Evolutionary conservation across 768 basidiomycete species (phyloP).

Genomic region (Pilatotrama ljubarskyi): DNA sequence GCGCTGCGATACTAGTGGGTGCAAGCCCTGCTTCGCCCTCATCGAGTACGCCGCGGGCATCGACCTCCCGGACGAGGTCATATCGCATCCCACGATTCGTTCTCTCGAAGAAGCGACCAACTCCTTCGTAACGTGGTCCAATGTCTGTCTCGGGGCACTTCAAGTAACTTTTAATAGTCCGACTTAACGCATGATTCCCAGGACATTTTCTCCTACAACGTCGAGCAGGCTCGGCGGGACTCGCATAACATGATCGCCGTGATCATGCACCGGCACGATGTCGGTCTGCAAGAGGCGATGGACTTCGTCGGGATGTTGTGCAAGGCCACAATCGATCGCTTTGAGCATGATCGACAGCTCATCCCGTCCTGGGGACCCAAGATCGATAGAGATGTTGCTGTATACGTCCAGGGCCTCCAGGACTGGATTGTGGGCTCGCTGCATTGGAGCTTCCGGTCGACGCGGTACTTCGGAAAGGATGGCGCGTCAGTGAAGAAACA

Average conservation of each 20-base stretch:
- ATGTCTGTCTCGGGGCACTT: slow-evolving; percentile 24
- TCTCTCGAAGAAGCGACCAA: slow-evolving; percentile 48
- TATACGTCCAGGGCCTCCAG: slow-evolving; percentile 63
- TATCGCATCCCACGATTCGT: slow-evolving; percentile 46
- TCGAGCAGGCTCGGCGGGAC: slow-evolving; percentile 66
- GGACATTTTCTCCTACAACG: slow-evolving; percentile 78
- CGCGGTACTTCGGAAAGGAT: slow-evolving; percentile 65
- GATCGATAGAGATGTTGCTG: slow-evolving; percentile 55
- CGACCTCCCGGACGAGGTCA: slow-evolving; percentile 53
- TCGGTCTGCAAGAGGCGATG: slow-evolving; percentile 60
- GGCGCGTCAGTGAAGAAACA: slow-evolving; percentile 56
- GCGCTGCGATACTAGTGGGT: slow-evolving; percentile 54
- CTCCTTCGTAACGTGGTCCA: slow-evolving; percentile 48
- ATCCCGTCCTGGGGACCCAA: slow-evolving; percentile 66
- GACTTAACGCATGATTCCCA: slow-evolving; percentile 25
- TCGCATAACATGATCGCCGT: slow-evolving; percentile 73
- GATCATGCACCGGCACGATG: slow-evolving; percentile 58
- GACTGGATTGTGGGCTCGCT: slow-evolving; percentile 74
- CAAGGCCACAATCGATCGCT: slow-evolving; percentile 52
- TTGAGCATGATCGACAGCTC: slow-evolving; percentile 41
- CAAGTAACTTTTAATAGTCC: not conserved
- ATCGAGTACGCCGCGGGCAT: slow-evolving; percentile 55
- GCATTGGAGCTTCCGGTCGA: slow-evolving; percentile 72
- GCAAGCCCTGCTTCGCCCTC: slow-evolving; percentile 49
- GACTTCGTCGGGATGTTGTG: slow-evolving; percentile 65